Evolutionary conservation across 2,329 filamentous ascomycete genomes (phyloP).

Genomic region (Aspergillus sp.): DNA sequence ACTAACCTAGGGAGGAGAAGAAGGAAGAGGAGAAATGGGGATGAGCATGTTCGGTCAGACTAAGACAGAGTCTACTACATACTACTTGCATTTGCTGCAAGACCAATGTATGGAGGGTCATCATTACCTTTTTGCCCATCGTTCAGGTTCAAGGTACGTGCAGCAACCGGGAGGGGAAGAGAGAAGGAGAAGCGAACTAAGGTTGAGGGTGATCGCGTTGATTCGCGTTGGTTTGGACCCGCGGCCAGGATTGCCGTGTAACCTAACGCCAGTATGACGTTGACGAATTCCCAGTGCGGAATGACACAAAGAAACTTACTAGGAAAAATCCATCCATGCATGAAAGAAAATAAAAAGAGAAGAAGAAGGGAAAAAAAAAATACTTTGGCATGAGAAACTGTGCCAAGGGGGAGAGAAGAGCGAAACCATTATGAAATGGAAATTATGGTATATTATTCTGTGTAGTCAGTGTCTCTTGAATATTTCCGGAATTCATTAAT

Average conservation of each 20-base stretch:
- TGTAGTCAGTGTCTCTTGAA: too few species aligned
- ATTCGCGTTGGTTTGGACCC: background rate
- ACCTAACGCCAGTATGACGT: conserved; percentile 23
- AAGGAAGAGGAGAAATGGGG: background rate
- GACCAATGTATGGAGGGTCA: background rate
- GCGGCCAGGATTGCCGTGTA: conserved; percentile 6
- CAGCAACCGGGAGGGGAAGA: background rate
- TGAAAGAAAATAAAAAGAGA: background rate
- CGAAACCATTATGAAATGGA: too few species aligned
- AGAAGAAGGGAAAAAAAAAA: background rate
- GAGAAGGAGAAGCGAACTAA: background rate
- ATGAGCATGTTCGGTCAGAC: too few species aligned
- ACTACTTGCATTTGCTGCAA: background rate
- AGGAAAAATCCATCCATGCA: background rate
- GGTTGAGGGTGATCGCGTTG: background rate
- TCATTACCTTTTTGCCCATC: background rate
- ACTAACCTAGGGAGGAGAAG: background rate
- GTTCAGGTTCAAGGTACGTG: background rate
- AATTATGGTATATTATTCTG: too few species aligned
- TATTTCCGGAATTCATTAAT: too few species aligned
- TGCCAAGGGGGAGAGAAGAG: too few species aligned
- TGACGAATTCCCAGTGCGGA: conserved; percentile 13
- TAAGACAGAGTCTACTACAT: background rate
- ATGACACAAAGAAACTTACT: conserved; percentile 10
- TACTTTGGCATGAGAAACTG: too few species aligned